Conservation (phyloP, 148 eudicot genomes). For the Dianthus caryophyllus region DNA sequence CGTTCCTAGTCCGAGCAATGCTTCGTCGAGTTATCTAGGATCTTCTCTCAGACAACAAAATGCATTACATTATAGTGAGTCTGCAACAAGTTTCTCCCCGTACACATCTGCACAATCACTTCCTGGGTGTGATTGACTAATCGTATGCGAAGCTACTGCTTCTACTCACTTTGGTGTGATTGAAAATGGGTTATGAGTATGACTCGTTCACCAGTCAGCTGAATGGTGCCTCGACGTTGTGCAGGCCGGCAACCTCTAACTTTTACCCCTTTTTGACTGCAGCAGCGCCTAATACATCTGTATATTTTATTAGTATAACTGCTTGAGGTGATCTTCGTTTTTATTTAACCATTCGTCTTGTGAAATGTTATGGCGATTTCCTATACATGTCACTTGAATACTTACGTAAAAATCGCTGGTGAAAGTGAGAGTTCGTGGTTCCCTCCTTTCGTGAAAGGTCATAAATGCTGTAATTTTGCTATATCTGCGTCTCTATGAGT, state of each 20-base stretch:
- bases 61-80: slow-evolving; percentile 63
- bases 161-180: not conserved
- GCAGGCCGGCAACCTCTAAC: slow-evolving; percentile 30
- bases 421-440: not conserved
- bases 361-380: not conserved
- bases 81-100: slow-evolving; percentile 66
- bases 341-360: not conserved
- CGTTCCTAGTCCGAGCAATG: slow-evolving; percentile 52
- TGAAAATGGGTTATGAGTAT: too few species aligned
- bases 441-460: not conserved
- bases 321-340: slow-evolving; percentile 6
- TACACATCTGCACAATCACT: slow-evolving; percentile 70
- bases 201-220: not conserved
- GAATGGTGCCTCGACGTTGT: slow-evolving; percentile 4
- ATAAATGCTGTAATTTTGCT: too few species aligned
- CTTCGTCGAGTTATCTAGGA: slow-evolving; percentile 51
- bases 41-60: slow-evolving; percentile 50
- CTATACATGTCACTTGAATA: not conserved
- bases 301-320: slow-evolving; percentile 26
- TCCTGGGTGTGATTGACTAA: slow-evolving; percentile 40
- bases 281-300: slow-evolving; percentile 9
- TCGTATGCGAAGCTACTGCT: not conserved
- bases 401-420: not conserved
- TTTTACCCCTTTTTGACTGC: slow-evolving; percentile 6
- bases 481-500: slow-evolving; percentile 40